Conservation (phyloP, 129 eudicot genomes). For the Cynara cardunculus region DNA sequence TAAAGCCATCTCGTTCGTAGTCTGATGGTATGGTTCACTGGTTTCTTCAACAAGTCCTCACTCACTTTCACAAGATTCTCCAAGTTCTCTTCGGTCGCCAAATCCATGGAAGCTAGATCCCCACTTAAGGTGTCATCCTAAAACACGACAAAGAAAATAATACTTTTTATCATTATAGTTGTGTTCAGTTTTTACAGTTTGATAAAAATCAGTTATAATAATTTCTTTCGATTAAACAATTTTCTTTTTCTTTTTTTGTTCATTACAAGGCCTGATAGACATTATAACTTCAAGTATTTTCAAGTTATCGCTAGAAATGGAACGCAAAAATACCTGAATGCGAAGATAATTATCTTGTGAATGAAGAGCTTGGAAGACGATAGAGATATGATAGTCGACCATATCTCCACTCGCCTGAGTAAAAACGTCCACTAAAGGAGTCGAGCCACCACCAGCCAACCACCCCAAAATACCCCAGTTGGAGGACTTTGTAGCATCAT, state of each 20-base stretch:
- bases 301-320: not conserved
- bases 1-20: slow-evolving; percentile 43
- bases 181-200: not conserved
- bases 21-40: slow-evolving; percentile 29
- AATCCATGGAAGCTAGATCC: slow-evolving; percentile 28
- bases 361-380: slow-evolving; percentile 41
- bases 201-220: not conserved
- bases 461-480: slow-evolving; percentile 61
- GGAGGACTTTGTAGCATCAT: slow-evolving; percentile 34
- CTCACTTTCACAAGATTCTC: slow-evolving; percentile 39
- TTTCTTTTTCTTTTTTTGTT: not conserved
- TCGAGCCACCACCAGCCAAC: slow-evolving; percentile 42
- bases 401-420: slow-evolving; percentile 45
- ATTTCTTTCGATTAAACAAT: no score
- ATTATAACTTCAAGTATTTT: no score
- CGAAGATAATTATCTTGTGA: slow-evolving; percentile 46
- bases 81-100: slow-evolving; percentile 36
- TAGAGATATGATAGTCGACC: slow-evolving; percentile 40
- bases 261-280: not conserved
- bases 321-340: slow-evolving; percentile 38
- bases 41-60: slow-evolving; percentile 31
- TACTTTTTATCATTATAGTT: not conserved
- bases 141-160: not conserved
- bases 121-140: slow-evolving; percentile 51
- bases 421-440: slow-evolving; percentile 38